These are phyloP conservation scores for Xanthoceras sorbifolium DNA, from an alignment of 345 rosid species.

Conservation along the genomic window DNA sequence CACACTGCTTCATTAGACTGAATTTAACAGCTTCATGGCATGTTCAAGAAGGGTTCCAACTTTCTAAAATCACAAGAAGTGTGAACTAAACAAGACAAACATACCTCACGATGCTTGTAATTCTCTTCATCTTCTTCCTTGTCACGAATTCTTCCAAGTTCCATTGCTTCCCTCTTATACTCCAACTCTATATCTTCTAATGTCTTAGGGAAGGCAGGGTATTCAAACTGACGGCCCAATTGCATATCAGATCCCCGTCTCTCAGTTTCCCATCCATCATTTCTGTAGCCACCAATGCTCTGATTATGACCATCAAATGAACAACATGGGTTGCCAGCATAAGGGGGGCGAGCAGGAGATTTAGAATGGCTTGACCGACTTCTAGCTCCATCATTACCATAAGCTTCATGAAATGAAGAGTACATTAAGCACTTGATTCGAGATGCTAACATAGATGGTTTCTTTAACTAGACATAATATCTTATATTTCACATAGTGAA, in stretches of 20 bases:
- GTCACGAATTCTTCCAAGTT: slow-evolving; percentile 71
- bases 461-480: slow-evolving; percentile 51
- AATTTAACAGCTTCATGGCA: slow-evolving; percentile 16
- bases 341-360: slow-evolving; percentile 73
- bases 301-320: slow-evolving; percentile 70
- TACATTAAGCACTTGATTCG: slow-evolving; percentile 71
- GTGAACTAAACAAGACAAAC: slow-evolving; percentile 25
- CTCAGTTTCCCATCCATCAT: slow-evolving; percentile 75
- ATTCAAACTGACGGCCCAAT: slow-evolving; percentile 66
- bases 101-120: slow-evolving; percentile 94
- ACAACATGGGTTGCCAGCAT: slow-evolving; percentile 68
- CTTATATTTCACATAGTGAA: slow-evolving; percentile 49
- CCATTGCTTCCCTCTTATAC: slow-evolving; percentile 71
- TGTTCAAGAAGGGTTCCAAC: slow-evolving; percentile 18
- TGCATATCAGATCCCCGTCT: slow-evolving; percentile 67
- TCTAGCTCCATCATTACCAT: slow-evolving; percentile 94
- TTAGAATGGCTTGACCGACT: slow-evolving; percentile 82
- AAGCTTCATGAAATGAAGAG: slow-evolving; percentile 97
- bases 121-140: slow-evolving; percentile 97
- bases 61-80: slow-evolving; percentile 6
- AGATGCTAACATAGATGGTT: slow-evolving; percentile 53
- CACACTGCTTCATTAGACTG: neutral
- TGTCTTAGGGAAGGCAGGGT: slow-evolving; percentile 60
- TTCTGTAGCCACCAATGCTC: slow-evolving; percentile 61
- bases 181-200: slow-evolving; percentile 85